Base-by-base conservation (phyloP, 805 yeast genomes). In the Candida vartiovaarae region DNA sequence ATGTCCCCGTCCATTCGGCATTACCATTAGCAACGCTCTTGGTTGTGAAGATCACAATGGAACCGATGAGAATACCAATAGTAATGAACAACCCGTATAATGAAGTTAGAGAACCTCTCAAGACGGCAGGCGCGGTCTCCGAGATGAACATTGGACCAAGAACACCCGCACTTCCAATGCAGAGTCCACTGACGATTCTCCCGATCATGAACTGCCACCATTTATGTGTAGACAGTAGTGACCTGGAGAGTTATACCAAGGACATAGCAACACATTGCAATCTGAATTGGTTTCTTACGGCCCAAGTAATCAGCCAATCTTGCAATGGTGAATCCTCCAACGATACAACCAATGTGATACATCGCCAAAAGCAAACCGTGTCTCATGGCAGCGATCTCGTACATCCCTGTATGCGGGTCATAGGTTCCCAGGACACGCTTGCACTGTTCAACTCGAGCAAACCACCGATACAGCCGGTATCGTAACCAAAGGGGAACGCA, bases 391-490 rank as follows among this genome's bases (percentile, higher is more conserved):
- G 26, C 27, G 23, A 49, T 39, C 8, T 35, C 30, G 32, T 46
- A 20, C 67, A 61, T 49, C 72, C 55, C 25, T 65, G 65, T 42
- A 67, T 65, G 5, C 74, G 62, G 36, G n/a, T 60, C 45, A 36
- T 65, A 52, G 1, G 50, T 29, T 45, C 84, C 85, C 53, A 80
- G 80, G 49, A 80, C 67, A 9, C 56, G 45, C 41, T 63, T 57
- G 59, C 80, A 49, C 79, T 79, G 23, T 70, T 55, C 81, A 80
- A 72, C 55, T 78, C 75, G 29, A 80, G 75, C 48, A 81, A 74
- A 43, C 87, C 86, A n/a, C 84, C 80, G 57, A 82, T 78, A 44
- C 83, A 80, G 56, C 88, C 88, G 33, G 86, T 78, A 64, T 82
- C 89, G 72, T 80, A 82, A 41, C 89, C 89, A 53, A 80, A 80